phyloP scores from a whole-genome alignment of 345 rosid genomes.

The Eucalyptus guilfoylei region DNA sequence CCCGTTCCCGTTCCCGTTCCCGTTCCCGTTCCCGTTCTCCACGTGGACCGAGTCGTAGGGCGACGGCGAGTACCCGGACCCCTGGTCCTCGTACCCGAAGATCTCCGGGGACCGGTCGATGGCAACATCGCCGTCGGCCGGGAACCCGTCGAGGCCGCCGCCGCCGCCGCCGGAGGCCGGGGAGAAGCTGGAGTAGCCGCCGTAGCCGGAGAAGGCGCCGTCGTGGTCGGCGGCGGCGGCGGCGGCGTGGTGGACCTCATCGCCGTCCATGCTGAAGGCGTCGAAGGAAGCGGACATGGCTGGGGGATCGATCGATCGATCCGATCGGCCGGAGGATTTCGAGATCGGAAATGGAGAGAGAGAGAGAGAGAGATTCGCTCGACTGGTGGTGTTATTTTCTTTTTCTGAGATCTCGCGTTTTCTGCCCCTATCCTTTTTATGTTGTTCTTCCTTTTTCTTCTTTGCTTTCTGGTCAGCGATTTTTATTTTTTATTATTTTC shows the following conservation, averaged over 20 bases:
- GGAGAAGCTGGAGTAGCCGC: slow-evolving; percentile 38
- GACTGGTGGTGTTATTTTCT: not conserved
- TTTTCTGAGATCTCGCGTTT: not conserved
- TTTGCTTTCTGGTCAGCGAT: not conserved
- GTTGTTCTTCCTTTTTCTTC: not conserved
- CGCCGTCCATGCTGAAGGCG: not conserved
- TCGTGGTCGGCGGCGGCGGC: slow-evolving; percentile 3
- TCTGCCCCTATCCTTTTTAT: not conserved
- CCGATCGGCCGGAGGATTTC: not conserved
- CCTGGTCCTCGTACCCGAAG: slow-evolving; percentile 40
- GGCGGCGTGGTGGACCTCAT: not conserved
- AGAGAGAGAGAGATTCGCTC: not conserved
- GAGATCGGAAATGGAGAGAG: not conserved
- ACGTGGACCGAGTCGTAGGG: slow-evolving; percentile 33
- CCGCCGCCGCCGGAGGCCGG: not conserved
- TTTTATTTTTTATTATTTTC: not conserved
- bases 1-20: slow-evolving; percentile 49
- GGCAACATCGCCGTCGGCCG: slow-evolving; percentile 22
- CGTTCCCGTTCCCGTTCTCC: slow-evolving; percentile 20
- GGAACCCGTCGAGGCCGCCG: slow-evolving; percentile 4
- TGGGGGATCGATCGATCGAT: not conserved
- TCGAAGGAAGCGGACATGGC: not conserved
- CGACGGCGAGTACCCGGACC: slow-evolving; percentile 25
- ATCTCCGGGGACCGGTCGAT: slow-evolving; percentile 39
- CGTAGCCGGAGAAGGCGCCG: slow-evolving; percentile 14